Base-by-base conservation (phyloP, 495 filamentous ascomycete genomes). In the Saxispiralis lemnorum region DNA sequence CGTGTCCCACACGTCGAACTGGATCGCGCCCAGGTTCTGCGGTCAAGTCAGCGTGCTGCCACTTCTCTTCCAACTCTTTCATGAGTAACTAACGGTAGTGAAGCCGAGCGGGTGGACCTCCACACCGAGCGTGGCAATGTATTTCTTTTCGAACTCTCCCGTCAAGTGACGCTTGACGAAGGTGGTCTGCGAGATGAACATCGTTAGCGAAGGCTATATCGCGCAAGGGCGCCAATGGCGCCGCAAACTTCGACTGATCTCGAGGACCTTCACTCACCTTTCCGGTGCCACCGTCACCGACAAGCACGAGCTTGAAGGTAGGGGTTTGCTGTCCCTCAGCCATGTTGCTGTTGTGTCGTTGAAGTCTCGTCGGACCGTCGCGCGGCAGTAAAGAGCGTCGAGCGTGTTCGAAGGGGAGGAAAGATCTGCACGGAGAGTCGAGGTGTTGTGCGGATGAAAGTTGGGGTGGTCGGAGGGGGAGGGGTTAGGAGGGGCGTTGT, bases 91-190 rank as follows among this genome's bases (percentile, higher is more conserved):
- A 82, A 93, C 83, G 58, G 86, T 93, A 56, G 75, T 83, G 75
- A 93, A 93, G 55, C 72, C 77, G 48, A 93, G 79, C 60, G 86
- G 83, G 69, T 99, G 92, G 53, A 99, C 92, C 63, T 99, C 92
- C 56, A 99, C 92, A 81, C 92, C 92, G 46, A 99, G 79, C 44
- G 92, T 99, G 50, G 92, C 92, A 64, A 99, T 95, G 67, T 99
- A 99, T 71, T 96, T 99, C 79, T 99, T 99, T 75, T 99, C 92
- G 62, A 99, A 99, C 63, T 99, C 92, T 52, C 92, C 92, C 61
- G 92, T 96, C 72, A 96, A 69, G 66, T 99, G 92, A 57, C 92
- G 92, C 78, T 96, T 99, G 70, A 99, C 92, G 73, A 99, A 99
- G 61, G 92, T 99, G 61, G 92, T 99, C 92, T 99, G 42, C 18